phyloP scores from a whole-genome alignment of 2,329 filamentous ascomycete species.

The Cryphonectria japonica region DNA sequence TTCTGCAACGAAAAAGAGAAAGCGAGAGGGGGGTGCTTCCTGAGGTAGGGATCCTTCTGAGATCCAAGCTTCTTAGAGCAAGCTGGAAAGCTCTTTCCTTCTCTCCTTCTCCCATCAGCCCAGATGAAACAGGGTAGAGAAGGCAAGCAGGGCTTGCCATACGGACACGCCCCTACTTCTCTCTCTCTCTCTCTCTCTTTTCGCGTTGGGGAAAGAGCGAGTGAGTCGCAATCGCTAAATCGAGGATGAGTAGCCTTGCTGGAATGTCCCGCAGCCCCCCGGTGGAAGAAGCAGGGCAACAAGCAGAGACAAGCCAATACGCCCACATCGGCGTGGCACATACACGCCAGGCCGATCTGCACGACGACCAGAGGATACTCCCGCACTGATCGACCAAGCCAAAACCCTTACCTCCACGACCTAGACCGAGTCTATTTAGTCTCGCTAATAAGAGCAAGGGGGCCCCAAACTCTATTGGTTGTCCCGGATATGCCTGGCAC shows the following conservation, averaged over 20 bases:
- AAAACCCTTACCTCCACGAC: not conserved
- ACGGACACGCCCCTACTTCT: not conserved
- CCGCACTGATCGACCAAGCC: constrained; percentile 6
- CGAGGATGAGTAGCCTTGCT: not conserved
- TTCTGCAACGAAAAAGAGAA: not conserved
- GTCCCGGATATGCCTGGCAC: not conserved
- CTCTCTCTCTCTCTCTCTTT: too few relatives aligned
- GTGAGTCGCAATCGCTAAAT: not conserved
- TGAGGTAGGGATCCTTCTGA: not conserved
- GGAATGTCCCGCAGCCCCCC: not conserved
- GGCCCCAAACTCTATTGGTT: not conserved
- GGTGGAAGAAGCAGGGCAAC: not conserved
- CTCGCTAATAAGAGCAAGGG: constrained; percentile 3
- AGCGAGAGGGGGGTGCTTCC: not conserved
- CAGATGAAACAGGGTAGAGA: not conserved
- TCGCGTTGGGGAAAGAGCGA: too few relatives aligned
- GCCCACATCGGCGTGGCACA: too few relatives aligned
- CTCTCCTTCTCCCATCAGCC: not conserved
- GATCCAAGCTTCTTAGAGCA: not conserved
- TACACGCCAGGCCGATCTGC: not conserved
- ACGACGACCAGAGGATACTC: constrained; percentile 4
- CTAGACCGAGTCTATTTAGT: not conserved
- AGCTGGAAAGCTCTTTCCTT: not conserved
- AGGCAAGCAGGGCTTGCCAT: not conserved
- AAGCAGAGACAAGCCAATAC: not conserved